phyloP scores from a whole-genome alignment of 2,329 filamentous ascomycete species.

The Boeremia exigua region DNA sequence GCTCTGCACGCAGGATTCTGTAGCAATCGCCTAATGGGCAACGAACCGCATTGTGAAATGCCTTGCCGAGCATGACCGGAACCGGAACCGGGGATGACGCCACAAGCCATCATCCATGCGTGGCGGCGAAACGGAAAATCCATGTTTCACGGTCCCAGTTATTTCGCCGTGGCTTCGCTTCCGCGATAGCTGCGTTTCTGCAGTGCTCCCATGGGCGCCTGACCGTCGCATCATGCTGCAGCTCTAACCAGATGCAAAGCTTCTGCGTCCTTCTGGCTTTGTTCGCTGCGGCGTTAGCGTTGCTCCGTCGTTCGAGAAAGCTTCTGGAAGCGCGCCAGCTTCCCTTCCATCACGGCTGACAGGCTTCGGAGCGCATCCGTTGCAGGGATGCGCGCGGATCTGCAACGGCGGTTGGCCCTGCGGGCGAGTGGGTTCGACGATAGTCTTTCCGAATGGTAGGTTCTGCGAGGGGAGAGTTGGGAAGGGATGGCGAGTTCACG shows the following conservation, averaged over 20 bases:
- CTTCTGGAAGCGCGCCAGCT: slow-evolving; percentile 12
- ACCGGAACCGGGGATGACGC: not conserved
- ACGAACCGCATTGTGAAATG: not conserved
- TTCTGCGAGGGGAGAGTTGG: slow-evolving; percentile 12
- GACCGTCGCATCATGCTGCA: slow-evolving; percentile 7
- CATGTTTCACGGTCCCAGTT: not conserved
- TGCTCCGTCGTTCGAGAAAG: slow-evolving; percentile 11
- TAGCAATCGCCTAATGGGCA: too few species aligned
- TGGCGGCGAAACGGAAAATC: not conserved
- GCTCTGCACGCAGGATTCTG: too few species aligned
- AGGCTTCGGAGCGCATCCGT: slow-evolving; percentile 9
- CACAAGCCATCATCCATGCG: not conserved
- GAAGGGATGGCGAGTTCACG: slow-evolving; percentile 13
- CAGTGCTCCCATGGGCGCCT: not conserved
- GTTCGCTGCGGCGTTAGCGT: slow-evolving; percentile 7
- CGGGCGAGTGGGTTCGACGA: slow-evolving; percentile 9
- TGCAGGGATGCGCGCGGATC: slow-evolving; percentile 10
- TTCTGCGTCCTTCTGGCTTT: slow-evolving; percentile 1
- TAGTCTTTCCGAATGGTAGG: slow-evolving; percentile 5
- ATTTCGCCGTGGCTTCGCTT: not conserved
- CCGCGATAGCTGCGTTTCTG: not conserved
- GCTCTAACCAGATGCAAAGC: not conserved
- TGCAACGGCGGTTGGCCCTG: slow-evolving; percentile 8
- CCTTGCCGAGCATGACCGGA: slow-evolving; percentile 5
- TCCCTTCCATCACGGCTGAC: slow-evolving; percentile 2